A percentile compares a stretch with the other conserved stretches of the same genome.
Conservation (phyloP, 1,284 basidiomycete species). For the Schizophyllum commune region DNA sequence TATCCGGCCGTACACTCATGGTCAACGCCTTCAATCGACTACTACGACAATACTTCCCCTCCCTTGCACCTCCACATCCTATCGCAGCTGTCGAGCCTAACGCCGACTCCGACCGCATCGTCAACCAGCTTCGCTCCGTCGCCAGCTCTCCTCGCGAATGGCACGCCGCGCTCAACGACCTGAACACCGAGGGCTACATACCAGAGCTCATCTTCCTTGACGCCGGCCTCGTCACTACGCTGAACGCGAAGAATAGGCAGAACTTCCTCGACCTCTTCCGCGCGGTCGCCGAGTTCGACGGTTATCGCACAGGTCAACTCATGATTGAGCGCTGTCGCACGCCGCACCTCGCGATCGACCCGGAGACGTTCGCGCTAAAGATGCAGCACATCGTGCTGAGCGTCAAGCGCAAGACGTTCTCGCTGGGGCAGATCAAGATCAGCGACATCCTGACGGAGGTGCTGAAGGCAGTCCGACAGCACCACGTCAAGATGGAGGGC, state of each 20-base stretch:
- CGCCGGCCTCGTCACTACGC: conserved; percentile 87
- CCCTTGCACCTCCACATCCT: conserved; percentile 7
- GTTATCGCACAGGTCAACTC: conserved; percentile 87
- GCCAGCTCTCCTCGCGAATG: conserved; percentile 57
- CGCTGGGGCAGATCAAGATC: conserved; percentile 92
- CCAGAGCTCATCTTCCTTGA: conserved; percentile 97
- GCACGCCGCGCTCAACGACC: conserved; percentile 58
- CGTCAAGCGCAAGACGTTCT: conserved; percentile 96
- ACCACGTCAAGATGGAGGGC: conserved; percentile 98
- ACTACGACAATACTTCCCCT: conserved; percentile 14
- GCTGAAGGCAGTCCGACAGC: conserved; percentile 78
- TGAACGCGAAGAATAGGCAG: conserved; percentile 72
- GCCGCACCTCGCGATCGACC: conserved; percentile 86
- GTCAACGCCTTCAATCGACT: conserved; percentile 42
- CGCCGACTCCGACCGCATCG: conserved; percentile 58
- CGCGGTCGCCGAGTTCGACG: conserved; percentile 94
- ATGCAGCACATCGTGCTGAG: conserved; percentile 93
- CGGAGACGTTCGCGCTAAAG: conserved; percentile 92
- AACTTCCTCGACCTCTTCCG: conserved; percentile 98
- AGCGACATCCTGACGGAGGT: conserved; percentile 90
- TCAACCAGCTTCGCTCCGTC: conserved; percentile 58
- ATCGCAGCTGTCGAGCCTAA: conserved; percentile 23
- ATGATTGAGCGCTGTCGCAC: conserved; percentile 96
- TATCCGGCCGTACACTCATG: conserved; percentile 53
- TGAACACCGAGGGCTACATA: conserved; percentile 73